phyloP scores from a whole-genome alignment of 768 basidiomycete species.

The Leucocoprinus leucothites region DNA sequence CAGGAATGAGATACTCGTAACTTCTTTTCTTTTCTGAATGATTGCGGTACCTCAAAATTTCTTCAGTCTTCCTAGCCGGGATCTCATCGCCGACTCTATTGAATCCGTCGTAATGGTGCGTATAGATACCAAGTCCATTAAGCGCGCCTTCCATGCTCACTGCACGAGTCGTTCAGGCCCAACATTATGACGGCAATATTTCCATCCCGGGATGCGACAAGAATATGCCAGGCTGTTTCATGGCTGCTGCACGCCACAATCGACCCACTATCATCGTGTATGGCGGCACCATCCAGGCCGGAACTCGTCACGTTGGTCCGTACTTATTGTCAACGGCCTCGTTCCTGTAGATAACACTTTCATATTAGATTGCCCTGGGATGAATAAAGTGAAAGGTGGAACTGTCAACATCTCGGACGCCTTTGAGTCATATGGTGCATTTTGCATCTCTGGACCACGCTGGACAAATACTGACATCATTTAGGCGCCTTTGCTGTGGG shows the following conservation, averaged over 20 bases:
- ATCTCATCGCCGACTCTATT: slow-evolving; percentile 87
- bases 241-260: slow-evolving; percentile 84
- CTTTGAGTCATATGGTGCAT: slow-evolving; percentile 76
- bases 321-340: slow-evolving; percentile 14
- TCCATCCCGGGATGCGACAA: slow-evolving; percentile 88
- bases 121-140: slow-evolving; percentile 53
- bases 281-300: slow-evolving; percentile 81
- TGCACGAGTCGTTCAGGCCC: slow-evolving; percentile 46
- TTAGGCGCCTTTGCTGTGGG: slow-evolving; percentile 74
- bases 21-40: not conserved
- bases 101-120: slow-evolving; percentile 43
- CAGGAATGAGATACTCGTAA: slow-evolving; percentile 89
- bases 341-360: not conserved
- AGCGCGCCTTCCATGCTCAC: not conserved
- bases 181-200: slow-evolving; percentile 88
- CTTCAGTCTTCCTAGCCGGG: slow-evolving; percentile 74
- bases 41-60: not conserved
- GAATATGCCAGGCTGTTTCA: slow-evolving; percentile 89
- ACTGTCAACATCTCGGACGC: slow-evolving; percentile 82
- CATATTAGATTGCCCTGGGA: slow-evolving; percentile 65
- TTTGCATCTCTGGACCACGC: not conserved
- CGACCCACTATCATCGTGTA: slow-evolving; percentile 87
- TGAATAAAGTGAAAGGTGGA: slow-evolving; percentile 78
- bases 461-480: not conserved
- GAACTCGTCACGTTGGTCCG: slow-evolving; percentile 63